Conservation (phyloP, 2,329 filamentous ascomycete genomes). For the Venturia aucupariae region DNA sequence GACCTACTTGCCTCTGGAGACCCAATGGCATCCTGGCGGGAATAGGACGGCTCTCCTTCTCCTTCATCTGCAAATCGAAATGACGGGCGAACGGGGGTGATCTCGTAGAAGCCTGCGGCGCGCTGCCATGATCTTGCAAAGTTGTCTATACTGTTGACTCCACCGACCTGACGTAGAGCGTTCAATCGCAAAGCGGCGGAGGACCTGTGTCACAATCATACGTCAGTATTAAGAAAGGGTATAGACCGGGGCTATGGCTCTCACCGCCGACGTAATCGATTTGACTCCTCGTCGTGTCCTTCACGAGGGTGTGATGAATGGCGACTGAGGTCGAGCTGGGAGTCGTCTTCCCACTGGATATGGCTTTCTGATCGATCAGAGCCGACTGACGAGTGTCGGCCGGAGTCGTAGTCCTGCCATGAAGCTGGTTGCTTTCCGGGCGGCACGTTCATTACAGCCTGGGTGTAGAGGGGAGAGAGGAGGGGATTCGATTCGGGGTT, state of each 20-base stretch:
- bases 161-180: constrained; percentile 61
- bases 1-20: constrained; percentile 32
- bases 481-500: no score
- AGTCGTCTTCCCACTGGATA: constrained; percentile 29
- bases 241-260: background rate
- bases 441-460: constrained; percentile 27
- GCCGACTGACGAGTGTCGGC: constrained; percentile 32
- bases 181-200: constrained; percentile 43
- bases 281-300: constrained; percentile 15
- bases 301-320: constrained; percentile 12
- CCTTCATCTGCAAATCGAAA: constrained; percentile 50
- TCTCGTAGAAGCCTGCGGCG: constrained; percentile 79
- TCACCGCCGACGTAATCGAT: constrained; percentile 21
- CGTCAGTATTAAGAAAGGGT: constrained; percentile 5
- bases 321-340: constrained; percentile 18
- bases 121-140: constrained; percentile 90
- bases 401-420: constrained; percentile 37
- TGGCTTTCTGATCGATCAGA: constrained; percentile 26
- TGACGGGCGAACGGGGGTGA: constrained; percentile 68
- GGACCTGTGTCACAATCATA: constrained; percentile 26
- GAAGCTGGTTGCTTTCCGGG: constrained; percentile 33
- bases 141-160: constrained; percentile 87
- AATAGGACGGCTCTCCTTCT: constrained; percentile 29
- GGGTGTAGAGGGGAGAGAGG: background rate
- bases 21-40: constrained; percentile 21